Base-by-base conservation (phyloP, 371 early-diverging fungal genomes). In the Haplosporangium sp. region DNA sequence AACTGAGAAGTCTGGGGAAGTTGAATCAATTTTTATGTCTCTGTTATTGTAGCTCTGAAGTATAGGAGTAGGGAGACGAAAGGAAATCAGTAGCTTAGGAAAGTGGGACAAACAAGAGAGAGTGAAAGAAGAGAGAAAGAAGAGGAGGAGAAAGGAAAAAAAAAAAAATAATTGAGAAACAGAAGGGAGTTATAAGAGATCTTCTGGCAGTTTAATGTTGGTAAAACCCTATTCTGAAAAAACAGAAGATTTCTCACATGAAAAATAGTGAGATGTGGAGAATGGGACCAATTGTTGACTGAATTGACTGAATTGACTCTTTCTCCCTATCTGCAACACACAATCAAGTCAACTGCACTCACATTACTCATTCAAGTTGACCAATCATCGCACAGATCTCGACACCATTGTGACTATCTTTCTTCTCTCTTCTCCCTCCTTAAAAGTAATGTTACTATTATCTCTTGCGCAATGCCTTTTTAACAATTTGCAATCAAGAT, bases 361-460 rank as follows among this genome's bases (percentile, higher is more conserved):
- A 71, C 45, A 71, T 71, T 71, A 71, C 72, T 71, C 72, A 71
- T 65, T 40, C n/a, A 47, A 4, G 2, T 64, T 61, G 17, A 65
- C 72, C 72, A 71, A 71, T 71, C 72, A 71, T 65, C 72, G 52
- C 40, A 5, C 61, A 48, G 59, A 70, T 70, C 70, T 62, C 50
- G 27, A 3, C 55, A 15, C 55, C 20, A 55, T 52, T 19, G 1
- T 56, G 70, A 62, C 63, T 63, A 57, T 2, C 35, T 58, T 58
- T 45, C 42, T 9, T 27, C 9, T 37, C 27, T 27, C 27, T 27
- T 44, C 45, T 45, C 15, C 65, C 37, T 38, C 47, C 34, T 6
- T 19, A 8, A n/a, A 35, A 11, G 15, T 15, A 50, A 27, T 27
- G 27, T 27, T 27, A 27, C 27, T 27, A 11, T 50, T 15, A n/a